Base-by-base conservation (phyloP, 2,329 filamentous ascomycete species). In the Trichoderma simmonsii region DNA sequence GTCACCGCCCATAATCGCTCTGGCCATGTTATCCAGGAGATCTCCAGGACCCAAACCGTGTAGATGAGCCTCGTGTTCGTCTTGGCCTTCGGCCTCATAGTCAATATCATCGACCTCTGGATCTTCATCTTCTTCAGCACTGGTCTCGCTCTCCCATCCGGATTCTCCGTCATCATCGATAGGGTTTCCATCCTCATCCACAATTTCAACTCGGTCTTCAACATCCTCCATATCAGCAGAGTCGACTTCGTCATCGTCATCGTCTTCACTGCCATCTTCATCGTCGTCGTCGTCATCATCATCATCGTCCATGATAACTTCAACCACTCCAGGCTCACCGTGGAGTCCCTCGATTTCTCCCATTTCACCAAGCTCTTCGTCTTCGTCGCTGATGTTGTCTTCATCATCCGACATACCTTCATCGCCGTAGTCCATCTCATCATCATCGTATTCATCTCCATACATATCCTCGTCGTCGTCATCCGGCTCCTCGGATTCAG, bases 381-480 rank as follows among this genome's bases (percentile, higher is more conserved):
- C 93, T 72, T 96, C 93, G 78, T 97, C 95, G 77, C 95, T 97
- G 72, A 97, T 90, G 71, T 95, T 92, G 75, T 96, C 93, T 77
- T 94, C 93, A 72, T 93, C 93, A 77, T 95, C 93, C 0, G 90
- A 90, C 78, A 93, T 87, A 36, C 94, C 94, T 75, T 95, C 93
- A 59, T 96, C 94, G 26, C 86, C 88, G 77, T 97, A 97, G 70
- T 97, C 93, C 90, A 98, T 96, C 75, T 97, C 95, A 48, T 97
- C 94, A 76, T 93, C 95, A 76, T 94, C 95, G 73, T 93, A 93
- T 70, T 95, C 93, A 73, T 96, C 94, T 65, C 94, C 93, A 76
- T 97, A 97, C 93, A 97, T 96, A 77, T 96, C 94, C 76, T 95
- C 93, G 71, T 95, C 92, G 61, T 94, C 94, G 73, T 89, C 86